These are phyloP conservation scores for Macadamia tetraphylla DNA, from an alignment of 164 flowering plant genomes.

Conservation along the genomic window DNA sequence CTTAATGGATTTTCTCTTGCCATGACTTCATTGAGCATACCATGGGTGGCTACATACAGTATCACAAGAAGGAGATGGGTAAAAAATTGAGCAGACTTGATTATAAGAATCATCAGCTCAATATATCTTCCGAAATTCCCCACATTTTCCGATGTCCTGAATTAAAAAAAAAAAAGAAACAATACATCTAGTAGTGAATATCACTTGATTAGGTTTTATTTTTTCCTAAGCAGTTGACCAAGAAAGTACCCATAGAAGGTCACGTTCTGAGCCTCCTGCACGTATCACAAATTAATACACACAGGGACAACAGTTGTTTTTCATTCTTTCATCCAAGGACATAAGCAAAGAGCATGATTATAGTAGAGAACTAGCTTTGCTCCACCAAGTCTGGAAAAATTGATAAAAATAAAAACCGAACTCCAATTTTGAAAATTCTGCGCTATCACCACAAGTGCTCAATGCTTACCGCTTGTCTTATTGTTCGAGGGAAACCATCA, in stretches of 20 bases:
- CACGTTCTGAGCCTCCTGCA: not conserved
- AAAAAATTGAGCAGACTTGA: not conserved
- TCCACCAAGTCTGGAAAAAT: not conserved
- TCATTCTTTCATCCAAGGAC: not conserved
- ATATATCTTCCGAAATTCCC: not conserved
- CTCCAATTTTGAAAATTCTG: not conserved
- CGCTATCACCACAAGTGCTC: conserved; percentile 1
- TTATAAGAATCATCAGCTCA: not conserved
- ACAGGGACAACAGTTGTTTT: not conserved
- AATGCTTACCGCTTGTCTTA: conserved; percentile 80
- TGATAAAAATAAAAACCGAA: not conserved
- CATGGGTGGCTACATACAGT: not conserved
- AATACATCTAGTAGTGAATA: too few species aligned
- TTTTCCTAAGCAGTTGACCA: too few species aligned
- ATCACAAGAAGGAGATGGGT: not conserved
- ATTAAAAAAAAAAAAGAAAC: not conserved
- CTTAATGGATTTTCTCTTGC: too few species aligned
- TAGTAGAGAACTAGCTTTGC: not conserved
- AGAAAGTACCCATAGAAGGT: too few species aligned
- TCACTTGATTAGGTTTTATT: too few species aligned
- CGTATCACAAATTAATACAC: not conserved
- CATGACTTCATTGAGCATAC: too few species aligned
- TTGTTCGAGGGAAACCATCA: conserved; percentile 95
- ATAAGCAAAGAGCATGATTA: conserved; percentile 1
- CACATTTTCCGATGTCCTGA: too few species aligned